These are phyloP conservation scores for Dendrobium huoshanense DNA, from an alignment of 106 monocot species.

Conservation along the genomic window DNA sequence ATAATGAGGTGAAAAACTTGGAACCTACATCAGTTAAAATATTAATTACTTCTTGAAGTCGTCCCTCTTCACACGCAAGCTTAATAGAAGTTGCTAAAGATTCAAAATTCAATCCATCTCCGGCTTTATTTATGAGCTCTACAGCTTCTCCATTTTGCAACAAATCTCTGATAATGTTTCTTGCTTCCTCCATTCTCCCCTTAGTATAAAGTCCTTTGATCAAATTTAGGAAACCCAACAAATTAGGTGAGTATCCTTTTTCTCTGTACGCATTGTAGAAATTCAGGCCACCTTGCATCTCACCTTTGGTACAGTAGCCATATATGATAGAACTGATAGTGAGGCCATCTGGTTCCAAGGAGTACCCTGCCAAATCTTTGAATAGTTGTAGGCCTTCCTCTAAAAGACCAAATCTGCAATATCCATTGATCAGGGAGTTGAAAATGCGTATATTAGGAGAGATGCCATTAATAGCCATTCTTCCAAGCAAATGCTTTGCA, in stretches of 20 bases:
- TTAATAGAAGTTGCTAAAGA: conserved; percentile 45
- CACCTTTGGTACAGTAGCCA: conserved; percentile 67
- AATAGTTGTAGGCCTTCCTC: conserved; percentile 54
- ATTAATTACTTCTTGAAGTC: conserved; percentile 56
- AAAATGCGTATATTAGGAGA: conserved; percentile 53
- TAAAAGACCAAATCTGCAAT: conserved; percentile 57
- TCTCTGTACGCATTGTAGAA: conserved; percentile 46
- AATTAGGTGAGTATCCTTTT: conserved; percentile 50
- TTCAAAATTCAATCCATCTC: conserved; percentile 40
- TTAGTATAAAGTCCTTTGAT: conserved; percentile 68
- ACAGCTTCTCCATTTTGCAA: conserved; percentile 43
- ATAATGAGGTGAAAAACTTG: conserved; percentile 25
- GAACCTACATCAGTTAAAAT: conserved; percentile 56
- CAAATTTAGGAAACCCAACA: conserved; percentile 61
- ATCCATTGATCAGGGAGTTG: conserved; percentile 69
- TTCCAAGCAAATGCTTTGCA: conserved; percentile 54
- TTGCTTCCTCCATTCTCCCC: conserved; percentile 94
- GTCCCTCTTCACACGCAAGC: conserved; percentile 68
- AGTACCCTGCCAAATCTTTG: conserved; percentile 32
- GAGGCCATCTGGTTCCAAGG: conserved; percentile 54
- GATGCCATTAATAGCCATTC: conserved; percentile 52
- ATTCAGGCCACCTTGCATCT: conserved; percentile 61
- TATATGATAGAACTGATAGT: conserved; percentile 71
- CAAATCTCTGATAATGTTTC: conserved; percentile 71
- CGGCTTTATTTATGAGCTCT: conserved; percentile 43